These are phyloP conservation scores for Puccinia triticina DNA, from an alignment of 1,284 basidiomycete species.

Conservation along the genomic window DNA sequence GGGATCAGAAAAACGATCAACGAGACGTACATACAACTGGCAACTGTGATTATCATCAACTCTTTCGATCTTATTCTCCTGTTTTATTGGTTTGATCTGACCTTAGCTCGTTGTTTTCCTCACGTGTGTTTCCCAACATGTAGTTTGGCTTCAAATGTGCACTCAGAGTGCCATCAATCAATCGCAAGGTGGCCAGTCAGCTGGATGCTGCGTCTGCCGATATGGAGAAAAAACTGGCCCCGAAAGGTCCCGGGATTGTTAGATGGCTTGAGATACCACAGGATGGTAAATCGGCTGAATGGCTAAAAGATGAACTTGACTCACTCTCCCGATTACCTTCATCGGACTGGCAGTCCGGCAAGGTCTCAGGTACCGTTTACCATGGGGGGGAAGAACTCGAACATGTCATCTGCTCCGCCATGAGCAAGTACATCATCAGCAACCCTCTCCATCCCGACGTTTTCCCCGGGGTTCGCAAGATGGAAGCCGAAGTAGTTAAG, in stretches of 20 bases:
- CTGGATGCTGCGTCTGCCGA: constrained; percentile 65
- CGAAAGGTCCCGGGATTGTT: constrained; percentile 67
- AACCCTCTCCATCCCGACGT: constrained; percentile 95
- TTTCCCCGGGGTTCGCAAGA: constrained; percentile 87
- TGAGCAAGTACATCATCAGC: constrained; percentile 61
- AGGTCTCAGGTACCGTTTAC: constrained; percentile 62
- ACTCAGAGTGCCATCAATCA: constrained; percentile 71
- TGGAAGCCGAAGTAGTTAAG: constrained; percentile 96
- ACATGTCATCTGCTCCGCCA: constrained; percentile 56
- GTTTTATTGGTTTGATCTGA: background rate
- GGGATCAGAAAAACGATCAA: constrained; percentile 38
- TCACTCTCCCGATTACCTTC: constrained; percentile 69
- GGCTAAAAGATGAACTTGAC: constrained; percentile 78
- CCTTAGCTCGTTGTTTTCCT: background rate
- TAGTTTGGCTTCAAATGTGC: constrained; percentile 69
- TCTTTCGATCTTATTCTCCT: background rate
- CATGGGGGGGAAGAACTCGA: constrained; percentile 57
- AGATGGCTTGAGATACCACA: constrained; percentile 71
- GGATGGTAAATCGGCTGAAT: constrained; percentile 71
- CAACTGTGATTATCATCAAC: constrained; percentile 16
- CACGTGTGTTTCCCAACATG: background rate
- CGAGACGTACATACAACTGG: constrained; percentile 26
- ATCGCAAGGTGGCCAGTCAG: constrained; percentile 70
- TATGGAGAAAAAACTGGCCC: constrained; percentile 67
- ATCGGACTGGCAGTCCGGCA: constrained; percentile 72